phyloP scores from a whole-genome alignment of 78 protist genomes.

The Goniomonas avonlea region DNA sequence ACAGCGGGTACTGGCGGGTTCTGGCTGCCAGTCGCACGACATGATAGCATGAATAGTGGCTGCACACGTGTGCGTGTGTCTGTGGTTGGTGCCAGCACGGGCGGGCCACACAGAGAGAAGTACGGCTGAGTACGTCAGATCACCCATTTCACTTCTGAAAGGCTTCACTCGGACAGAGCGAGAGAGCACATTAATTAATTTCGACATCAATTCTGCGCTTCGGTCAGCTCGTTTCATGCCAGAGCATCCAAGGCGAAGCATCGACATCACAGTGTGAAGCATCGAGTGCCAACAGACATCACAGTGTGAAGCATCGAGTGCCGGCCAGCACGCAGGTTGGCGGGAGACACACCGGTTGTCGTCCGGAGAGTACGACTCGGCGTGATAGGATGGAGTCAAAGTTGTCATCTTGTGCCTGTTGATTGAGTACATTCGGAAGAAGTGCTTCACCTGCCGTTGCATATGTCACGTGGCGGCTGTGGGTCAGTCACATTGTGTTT shows the following conservation, averaged over 20 bases:
- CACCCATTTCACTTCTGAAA: too few relatives aligned
- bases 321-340: neutral
- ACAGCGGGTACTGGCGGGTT: too few relatives aligned
- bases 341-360: constrained; percentile 59
- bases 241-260: neutral
- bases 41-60: too few relatives aligned
- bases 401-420: constrained; percentile 71
- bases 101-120: neutral
- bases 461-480: neutral
- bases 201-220: too few relatives aligned
- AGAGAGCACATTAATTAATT: too few relatives aligned
- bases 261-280: neutral
- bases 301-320: neutral
- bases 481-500: too few relatives aligned
- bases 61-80: too few relatives aligned
- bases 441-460: constrained; percentile 51
- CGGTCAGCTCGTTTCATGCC: too few relatives aligned
- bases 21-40: too few relatives aligned
- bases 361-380: constrained; percentile 71
- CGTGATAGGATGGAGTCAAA: constrained; percentile 78
- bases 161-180: too few relatives aligned
- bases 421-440: constrained; percentile 60
- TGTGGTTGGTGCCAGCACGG: neutral
- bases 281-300: neutral
- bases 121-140: too few relatives aligned